Percentiles rank a stretch among this genome's conserved stretches.
Conservation (phyloP, 768 basidiomycete species). For the Boletus huronensis region DNA sequence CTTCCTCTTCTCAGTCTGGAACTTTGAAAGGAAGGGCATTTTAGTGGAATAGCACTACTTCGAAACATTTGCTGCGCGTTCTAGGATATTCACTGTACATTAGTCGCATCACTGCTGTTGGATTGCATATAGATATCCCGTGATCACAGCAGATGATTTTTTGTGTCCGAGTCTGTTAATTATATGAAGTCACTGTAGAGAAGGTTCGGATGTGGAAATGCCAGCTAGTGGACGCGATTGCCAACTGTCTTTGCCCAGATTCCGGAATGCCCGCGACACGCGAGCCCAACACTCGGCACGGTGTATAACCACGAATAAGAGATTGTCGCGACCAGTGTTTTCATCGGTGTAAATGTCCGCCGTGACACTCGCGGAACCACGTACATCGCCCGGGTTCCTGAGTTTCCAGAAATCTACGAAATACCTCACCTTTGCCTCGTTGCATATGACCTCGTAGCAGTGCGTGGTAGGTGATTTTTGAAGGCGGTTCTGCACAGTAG, state of each 20-base stretch:
- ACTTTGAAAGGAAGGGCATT: constrained; percentile 18
- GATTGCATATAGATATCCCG: constrained; percentile 6
- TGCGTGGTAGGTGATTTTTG: constrained; percentile 7
- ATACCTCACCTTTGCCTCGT: constrained; percentile 25
- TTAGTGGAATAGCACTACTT: constrained; percentile 6
- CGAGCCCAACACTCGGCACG: neutral
- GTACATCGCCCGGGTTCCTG: neutral
- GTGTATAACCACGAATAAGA: neutral
- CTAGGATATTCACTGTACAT: constrained; percentile 22
- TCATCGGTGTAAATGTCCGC: neutral
- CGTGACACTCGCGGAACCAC: neutral
- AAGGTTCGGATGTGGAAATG: neutral
- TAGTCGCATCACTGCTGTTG: constrained; percentile 12
- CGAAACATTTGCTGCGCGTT: neutral
- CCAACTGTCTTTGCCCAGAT: neutral
- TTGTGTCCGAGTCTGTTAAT: neutral
- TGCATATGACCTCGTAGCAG: constrained; percentile 7
- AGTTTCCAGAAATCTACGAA: constrained; percentile 5
- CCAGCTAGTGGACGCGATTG: neutral
- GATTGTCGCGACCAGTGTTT: neutral
- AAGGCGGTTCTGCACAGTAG: constrained; percentile 12
- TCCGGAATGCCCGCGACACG: neutral
- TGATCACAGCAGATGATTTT: neutral
- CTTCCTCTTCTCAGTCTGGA: constrained; percentile 28
- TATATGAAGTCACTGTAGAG: neutral